Evolutionary conservation across 768 basidiomycete genomes (phyloP), one percentile per base, ranked within the genome.

Genomic region (Lyophyllum decastes): DNA sequence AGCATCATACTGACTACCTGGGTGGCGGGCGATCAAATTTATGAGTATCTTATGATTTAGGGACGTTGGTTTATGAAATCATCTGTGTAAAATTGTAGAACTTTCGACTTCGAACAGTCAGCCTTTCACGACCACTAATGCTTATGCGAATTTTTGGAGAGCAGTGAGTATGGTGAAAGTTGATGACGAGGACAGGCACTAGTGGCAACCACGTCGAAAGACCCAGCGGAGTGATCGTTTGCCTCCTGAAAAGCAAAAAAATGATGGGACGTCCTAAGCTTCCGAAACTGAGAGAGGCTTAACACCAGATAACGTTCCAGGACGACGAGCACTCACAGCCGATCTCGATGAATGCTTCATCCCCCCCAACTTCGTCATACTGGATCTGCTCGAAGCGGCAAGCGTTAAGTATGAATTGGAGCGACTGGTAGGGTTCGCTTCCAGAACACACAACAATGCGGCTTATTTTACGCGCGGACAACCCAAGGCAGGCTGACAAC

Each of bases 301-400:
- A 40, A 41, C 11, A 45, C 24, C 1, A 34, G 5, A 10, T 8
- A 30, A 45, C 40, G 2, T 17, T 40, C 9, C 24, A 52, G 17
- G 21, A 54, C 11, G 14, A 27, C 17, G n/a, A 16, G 2, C 1
- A 58, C 64, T 62, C 52, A 64, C 64, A 60, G 46, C 41, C 45
- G 21, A 64, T 44, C 49, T 62, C 55, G 14, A 64, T 52, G 44
- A 60, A 64, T n/a, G 33, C 61, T 3, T 49, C 35, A 21, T 30
- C 52, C 12, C 33, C 64, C 7, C 55, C 50, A 19, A 56, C 44
- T 24, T 53, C 47, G 19, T 25, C 8, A 48, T n/a, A 49, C n/a
- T 52, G 21, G 35, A 64, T 47, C 12, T 59, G 59, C n/a, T 58
- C 53, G 22, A 33, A 48, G 24, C 47, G 33, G 14, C 61, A 62